Base-by-base conservation (phyloP, 176 grass and related monocot genomes). In the Stipa capillata region DNA sequence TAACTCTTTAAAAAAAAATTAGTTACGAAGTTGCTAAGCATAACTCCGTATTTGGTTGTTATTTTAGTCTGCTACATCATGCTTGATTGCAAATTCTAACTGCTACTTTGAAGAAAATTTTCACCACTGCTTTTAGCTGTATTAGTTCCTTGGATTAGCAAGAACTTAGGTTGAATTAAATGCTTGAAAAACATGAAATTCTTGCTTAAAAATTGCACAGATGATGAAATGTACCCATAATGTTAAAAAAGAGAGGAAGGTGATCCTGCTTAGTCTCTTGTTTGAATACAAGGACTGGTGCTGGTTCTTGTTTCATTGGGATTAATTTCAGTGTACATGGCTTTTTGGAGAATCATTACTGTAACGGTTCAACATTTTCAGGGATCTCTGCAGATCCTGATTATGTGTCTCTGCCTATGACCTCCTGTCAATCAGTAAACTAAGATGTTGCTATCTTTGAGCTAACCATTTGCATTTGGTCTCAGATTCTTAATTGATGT, bases 101-200 rank as follows among this genome's bases (percentile, higher is more conserved):
- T 70, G 43, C 14, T 79, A 51, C 34, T 69, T 41, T 37, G 54
- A 53, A 59, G 50, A 67, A 31, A 17, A 5, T 72, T 60, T 73
- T 13, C 15, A 82, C 45, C 29, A 48, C 24, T 47, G 49, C 6
- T 25, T 73, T 73, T 72, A 29, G 23, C 21, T 55, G 17, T 51
- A 45, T 83, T 87, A 42, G 9, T 56, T 79, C 79, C 25, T 83
- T 12, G 8, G 3, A 23, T 83, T 28, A 41, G 62, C 51, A 47
- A 14, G 44, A 51, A 73, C 9, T 37, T 31, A 29, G 11, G 8
- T 53, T 49, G 7, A 77, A 62, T 14, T 39, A 79, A 51, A 37
- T 27, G 33, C n/a, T 77, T 45, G 44, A 55, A n/a, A 31, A 44
- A 4, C 37, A 33, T 77, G 74, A 31, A 61, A 32, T 51, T 32